A percentile compares a stretch with the other conserved stretches of the same genome.
Conservation (phyloP, 768 basidiomycete genomes). For the Fomitopsis serialis region DNA sequence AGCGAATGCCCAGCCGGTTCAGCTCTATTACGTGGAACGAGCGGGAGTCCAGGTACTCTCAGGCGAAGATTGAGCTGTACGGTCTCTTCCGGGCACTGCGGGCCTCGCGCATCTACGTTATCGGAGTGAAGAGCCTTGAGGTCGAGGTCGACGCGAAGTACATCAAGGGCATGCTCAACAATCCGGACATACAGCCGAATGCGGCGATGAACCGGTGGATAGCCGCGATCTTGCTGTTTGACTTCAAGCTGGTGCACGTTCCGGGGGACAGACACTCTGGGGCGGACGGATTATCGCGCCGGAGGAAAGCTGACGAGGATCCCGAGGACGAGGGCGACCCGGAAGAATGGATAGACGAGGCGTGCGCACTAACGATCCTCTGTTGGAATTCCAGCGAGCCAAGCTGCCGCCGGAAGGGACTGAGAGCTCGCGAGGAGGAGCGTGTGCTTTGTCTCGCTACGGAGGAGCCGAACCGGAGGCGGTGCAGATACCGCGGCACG, state of each 20-base stretch:
- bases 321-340: too few species aligned
- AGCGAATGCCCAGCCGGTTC: slow-evolving; percentile 25
- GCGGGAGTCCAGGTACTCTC: slow-evolving; percentile 3
- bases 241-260: slow-evolving; percentile 31
- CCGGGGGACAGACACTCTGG: slow-evolving; percentile 9
- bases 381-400: too few species aligned
- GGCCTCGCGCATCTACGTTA: slow-evolving; percentile 14
- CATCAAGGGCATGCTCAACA: too few species aligned
- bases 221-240: slow-evolving; percentile 28
- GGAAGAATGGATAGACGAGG: too few species aligned
- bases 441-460: background rate
- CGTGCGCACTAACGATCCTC: slow-evolving; percentile 3
- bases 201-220: slow-evolving; percentile 38
- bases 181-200: slow-evolving; percentile 30
- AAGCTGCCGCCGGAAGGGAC: background rate
- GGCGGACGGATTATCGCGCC: slow-evolving; percentile 27
- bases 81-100: slow-evolving; percentile 15
- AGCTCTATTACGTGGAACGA: slow-evolving; percentile 32
- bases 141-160: too few species aligned
- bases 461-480: too few species aligned
- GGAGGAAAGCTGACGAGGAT: slow-evolving; percentile 1
- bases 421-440: background rate
- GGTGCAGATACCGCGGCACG: too few species aligned
- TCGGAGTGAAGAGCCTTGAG: slow-evolving; percentile 29
- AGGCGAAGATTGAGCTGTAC: slow-evolving; percentile 24